Percentiles rank a stretch among this genome's conserved stretches.
These are phyloP conservation scores for Tetrahymena elliotti DNA, from an alignment of 73 alveolate species.

Conservation along the genomic window DNA sequence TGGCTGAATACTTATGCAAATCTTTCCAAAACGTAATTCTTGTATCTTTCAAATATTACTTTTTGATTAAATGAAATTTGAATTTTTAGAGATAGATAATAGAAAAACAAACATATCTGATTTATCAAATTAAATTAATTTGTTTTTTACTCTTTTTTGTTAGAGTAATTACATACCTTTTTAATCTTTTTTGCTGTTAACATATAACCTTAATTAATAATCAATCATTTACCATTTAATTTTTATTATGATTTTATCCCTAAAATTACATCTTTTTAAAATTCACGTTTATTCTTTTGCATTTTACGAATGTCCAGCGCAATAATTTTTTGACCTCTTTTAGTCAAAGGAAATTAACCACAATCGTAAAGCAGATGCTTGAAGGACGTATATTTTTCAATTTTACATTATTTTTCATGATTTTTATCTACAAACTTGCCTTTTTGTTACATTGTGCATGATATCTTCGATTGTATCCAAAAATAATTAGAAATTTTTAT, in stretches of 20 bases:
- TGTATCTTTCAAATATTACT: no score
- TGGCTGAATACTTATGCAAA: no score
- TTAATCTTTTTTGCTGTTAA: background rate
- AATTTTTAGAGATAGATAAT: background rate
- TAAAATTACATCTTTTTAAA: background rate
- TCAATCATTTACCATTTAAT: background rate
- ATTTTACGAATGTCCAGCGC: background rate
- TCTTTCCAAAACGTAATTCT: no score
- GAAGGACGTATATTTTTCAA: background rate
- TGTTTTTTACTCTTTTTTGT: background rate
- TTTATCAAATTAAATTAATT: no score
- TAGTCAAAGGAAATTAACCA: background rate
- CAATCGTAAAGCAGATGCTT: background rate
- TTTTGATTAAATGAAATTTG: background rate
- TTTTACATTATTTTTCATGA: background rate
- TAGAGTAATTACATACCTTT: background rate
- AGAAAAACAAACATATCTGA: background rate
- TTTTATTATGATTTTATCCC: background rate
- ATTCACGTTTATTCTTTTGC: background rate
- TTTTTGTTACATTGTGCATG: background rate
- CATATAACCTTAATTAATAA: background rate
- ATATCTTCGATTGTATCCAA: no score
- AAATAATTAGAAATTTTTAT: no score
- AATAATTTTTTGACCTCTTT: no score
- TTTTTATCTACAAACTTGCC: background rate